These are phyloP conservation scores for Homolaphlyctis polyrhiza DNA, from an alignment of 371 early-diverging fungal genomes.

Conservation along the genomic window DNA sequence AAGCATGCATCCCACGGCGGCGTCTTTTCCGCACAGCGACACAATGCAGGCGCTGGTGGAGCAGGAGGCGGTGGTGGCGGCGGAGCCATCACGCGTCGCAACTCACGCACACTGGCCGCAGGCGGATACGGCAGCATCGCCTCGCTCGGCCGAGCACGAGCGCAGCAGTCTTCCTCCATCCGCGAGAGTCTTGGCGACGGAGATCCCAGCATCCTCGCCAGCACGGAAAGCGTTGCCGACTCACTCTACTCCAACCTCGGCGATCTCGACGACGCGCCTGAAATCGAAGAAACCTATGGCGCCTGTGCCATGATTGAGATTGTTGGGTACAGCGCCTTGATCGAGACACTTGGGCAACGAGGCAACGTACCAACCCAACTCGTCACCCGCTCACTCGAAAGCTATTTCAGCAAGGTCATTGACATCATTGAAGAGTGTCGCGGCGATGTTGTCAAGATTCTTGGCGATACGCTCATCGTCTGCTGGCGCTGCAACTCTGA, in stretches of 20 bases:
- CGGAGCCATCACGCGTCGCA: background rate
- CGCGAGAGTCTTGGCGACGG: conserved; percentile 2
- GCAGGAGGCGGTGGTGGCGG: background rate
- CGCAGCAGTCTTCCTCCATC: background rate
- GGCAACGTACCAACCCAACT: background rate
- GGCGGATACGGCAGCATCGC: background rate
- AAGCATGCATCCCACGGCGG: background rate
- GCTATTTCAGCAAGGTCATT: conserved; percentile 6
- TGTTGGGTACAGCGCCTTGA: conserved; percentile 6
- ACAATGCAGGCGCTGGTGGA: background rate
- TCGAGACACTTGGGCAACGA: background rate
- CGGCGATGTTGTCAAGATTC: conserved; percentile 1
- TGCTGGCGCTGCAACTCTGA: background rate
- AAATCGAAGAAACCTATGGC: background rate
- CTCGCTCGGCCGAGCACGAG: background rate
- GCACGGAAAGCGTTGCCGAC: background rate
- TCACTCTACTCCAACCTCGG: conserved; percentile 3
- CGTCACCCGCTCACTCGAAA: conserved; percentile 3
- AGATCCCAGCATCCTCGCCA: background rate
- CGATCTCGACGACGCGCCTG: background rate
- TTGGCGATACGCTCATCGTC: background rate
- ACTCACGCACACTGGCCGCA: background rate
- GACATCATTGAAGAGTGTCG: conserved; percentile 5
- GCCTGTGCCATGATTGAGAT: conserved; percentile 5
- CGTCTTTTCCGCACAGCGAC: background rate